Base-by-base conservation (phyloP, 2,329 filamentous ascomycete genomes). In the Aaosphaeria pasadenensis region DNA sequence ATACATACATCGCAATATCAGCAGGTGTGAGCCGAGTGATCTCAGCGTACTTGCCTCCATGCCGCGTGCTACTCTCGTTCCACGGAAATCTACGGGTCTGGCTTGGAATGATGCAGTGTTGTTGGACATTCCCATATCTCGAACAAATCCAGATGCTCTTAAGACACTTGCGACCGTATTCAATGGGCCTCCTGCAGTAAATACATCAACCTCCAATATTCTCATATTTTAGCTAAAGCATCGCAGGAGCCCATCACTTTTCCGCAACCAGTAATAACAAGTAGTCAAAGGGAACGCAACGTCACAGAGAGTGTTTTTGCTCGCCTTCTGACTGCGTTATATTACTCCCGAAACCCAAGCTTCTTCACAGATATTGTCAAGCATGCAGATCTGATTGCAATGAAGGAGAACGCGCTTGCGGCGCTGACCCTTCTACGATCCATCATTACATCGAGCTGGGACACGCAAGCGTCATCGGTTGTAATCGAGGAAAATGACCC, bases 1-100 rank as follows among this genome's bases (percentile, higher is more conserved):
- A n/a, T 73, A 76, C 17, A 71, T 83, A 7, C 63, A 71, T 11
- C 63, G 70, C 38, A 74, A 76, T 30, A 79, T 79, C 6, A 77
- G 79, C 1, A 75, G 78, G 30, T 74, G 74, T n/a, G 80, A 80
- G 7, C 75, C 75, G 13, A 75, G 78, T 45, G 79, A 83, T 52
- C 71, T 84, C 6, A 76, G 75, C 52, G 71, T 85, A n/a, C 67
- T 84, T n/a, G 74, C 78, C 5, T 78, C 77, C 7, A 70, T 85
- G 36, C 82, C 82, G 24, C 75, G 81, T 7, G 71, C 75, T 9
- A 64, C 77, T 32, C 69, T 85, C 1, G 58, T 83, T 4, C 75
- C 79, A 29, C 69, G 68, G 6, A 64, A 62, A 5, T 45, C 71
- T 48, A 57, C 66, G 49, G 62, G 70, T 51, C 73, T 64, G 11